A percentile compares a stretch with the other conserved stretches of the same genome.
phyloP scores from a whole-genome alignment of 2,329 filamentous ascomycete genomes.

The Graphium sp. region DNA sequence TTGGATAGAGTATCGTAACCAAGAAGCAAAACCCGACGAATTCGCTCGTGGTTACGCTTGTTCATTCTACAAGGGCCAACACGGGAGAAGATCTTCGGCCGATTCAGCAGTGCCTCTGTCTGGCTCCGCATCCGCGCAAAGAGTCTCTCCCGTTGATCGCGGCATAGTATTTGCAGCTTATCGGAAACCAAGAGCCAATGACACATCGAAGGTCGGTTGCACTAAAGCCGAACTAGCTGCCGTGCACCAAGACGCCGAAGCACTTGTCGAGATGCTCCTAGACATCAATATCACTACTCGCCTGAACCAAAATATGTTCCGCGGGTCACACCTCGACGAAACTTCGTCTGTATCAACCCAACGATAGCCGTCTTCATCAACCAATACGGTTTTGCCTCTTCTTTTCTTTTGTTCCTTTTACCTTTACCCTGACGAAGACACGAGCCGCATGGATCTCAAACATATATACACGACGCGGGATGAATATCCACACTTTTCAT shows the following conservation, averaged over 20 bases:
- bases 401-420: no score
- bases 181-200: conserved; percentile 24
- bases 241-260: conserved; percentile 31
- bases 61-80: conserved; percentile 30
- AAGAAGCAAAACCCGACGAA: conserved; percentile 21
- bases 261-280: conserved; percentile 32
- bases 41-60: conserved; percentile 34
- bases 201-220: conserved; percentile 14
- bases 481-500: no score
- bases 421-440: no score
- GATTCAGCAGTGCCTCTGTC: conserved; percentile 7
- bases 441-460: no score
- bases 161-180: conserved; percentile 41
- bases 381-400: no score
- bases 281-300: conserved; percentile 26
- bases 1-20: conserved; percentile 35
- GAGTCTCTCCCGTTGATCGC: conserved; percentile 17
- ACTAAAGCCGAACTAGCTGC: conserved; percentile 23
- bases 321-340: no score
- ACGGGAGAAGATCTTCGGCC: conserved; percentile 9
- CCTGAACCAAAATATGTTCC: conserved; percentile 14
- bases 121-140: neutral
- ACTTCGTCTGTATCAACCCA: no score
- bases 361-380: no score
- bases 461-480: no score